Evolutionary conservation across 116 monocot species (phyloP), one percentile per base, ranked within the genome.

Genomic region (Phalaenopsis hybrid): DNA sequence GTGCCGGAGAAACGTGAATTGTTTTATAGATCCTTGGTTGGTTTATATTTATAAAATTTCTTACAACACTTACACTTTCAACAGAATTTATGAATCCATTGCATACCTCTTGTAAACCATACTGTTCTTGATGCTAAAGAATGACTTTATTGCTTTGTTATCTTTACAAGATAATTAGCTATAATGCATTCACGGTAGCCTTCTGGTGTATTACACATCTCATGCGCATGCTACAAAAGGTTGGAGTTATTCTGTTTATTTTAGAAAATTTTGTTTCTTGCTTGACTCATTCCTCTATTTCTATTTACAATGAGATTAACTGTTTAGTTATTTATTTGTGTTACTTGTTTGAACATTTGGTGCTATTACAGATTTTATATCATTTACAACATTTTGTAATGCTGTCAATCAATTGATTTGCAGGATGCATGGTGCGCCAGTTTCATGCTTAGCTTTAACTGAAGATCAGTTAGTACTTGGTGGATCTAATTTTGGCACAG

Each of bases 351-450:
- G 75, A 46, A 73, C 16, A n/a, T 48, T 46, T 46, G 44, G 23
- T n/a, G 44, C 11, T 46, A 65, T 65, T 65, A 20, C 45, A 41
- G 43, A 37, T 73, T 37, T 46, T 75, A 18, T 75, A n/a, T 75
- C 51, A 31, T 12, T 52, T 20, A 0, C 51, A 49, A 77, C 4
- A 77, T 50, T 65, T 77, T 49, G 25, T 52, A 13, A 50, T 51
- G 20, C 20, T 31, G 8, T 51, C 23, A 31, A 12, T 4, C 3
- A 28, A 44, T 23, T 11, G 11, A 21, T 75, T 25, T 81, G 74
- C 90, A 94, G 94, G 93, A 89, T 97, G 84, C 94, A 93, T 70
- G 80, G 80, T 44, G 90, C 86, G 9, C 91, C 91, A n/a, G 78
- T 97, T 73, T 86, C 92, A 78, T 92, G 94, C 84, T 79, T 97